phyloP scores from a whole-genome alignment of 108 stramenopile genomes.

The Schizochytrium sp. region DNA sequence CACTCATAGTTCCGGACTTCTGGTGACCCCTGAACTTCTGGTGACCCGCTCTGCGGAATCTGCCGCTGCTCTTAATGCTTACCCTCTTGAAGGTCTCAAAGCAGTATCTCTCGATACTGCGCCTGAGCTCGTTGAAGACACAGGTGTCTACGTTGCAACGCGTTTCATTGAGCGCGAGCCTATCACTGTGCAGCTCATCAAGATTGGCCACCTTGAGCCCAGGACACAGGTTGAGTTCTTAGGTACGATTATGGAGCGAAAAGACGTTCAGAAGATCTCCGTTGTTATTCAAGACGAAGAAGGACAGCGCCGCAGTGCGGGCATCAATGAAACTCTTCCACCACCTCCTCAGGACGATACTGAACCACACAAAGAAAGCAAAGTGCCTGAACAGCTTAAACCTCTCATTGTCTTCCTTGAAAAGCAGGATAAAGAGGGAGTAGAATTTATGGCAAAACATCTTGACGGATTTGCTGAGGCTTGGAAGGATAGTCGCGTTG shows the following conservation, averaged over 20 bases:
- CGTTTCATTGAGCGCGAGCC: background rate
- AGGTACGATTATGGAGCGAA: background rate
- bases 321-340: background rate
- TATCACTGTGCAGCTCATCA: background rate
- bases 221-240: background rate
- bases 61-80: background rate
- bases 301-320: background rate
- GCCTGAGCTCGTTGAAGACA: background rate
- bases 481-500: background rate
- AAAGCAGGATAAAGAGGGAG: background rate
- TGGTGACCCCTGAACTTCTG: background rate
- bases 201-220: background rate
- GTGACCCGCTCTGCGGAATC: background rate
- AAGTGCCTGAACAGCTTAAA: background rate
- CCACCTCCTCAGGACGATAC: background rate
- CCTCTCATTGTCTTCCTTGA: background rate
- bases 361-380: background rate
- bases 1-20: background rate
- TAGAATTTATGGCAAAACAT: background rate
- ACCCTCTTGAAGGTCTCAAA: background rate
- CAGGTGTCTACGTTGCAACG: background rate
- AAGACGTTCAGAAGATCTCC: background rate
- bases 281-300: background rate
- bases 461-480: conserved; percentile 11
- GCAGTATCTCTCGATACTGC: background rate